Conservation (phyloP, 305 asterid genomes). For the Galium porrigens region DNA sequence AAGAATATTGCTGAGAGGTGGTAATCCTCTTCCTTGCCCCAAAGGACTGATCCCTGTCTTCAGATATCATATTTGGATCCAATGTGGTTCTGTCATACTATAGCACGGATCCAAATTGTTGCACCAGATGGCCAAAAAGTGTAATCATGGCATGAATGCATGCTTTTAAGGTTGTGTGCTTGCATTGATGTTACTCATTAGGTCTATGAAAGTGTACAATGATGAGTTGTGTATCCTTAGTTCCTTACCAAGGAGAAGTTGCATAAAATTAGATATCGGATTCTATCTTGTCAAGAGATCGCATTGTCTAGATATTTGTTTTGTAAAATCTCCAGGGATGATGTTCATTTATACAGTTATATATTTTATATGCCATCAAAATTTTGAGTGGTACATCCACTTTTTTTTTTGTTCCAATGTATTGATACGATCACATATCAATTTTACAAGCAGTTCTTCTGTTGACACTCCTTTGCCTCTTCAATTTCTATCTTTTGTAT, state of each 20-base stretch:
- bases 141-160: no score
- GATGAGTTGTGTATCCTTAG: not conserved
- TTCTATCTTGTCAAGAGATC: not conserved
- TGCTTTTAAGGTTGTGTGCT: not conserved
- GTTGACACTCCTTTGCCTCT: not conserved
- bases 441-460: not conserved
- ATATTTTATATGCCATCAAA: not conserved
- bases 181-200: not conserved
- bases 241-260: no score
- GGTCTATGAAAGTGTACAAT: not conserved
- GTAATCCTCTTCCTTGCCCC: not conserved
- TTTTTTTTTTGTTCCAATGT: no score
- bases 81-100: no score
- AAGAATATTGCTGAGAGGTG: not conserved
- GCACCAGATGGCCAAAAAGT: not conserved
- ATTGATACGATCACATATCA: no score
- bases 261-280: not conserved
- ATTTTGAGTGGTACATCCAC: not conserved
- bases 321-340: not conserved
- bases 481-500: no score
- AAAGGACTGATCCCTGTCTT: not conserved
- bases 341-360: not conserved
- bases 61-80: not conserved
- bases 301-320: not conserved
- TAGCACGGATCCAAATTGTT: not conserved